These are phyloP conservation scores for Trichosporon sp. DNA, from an alignment of 1,284 basidiomycete species.

Conservation along the genomic window DNA sequence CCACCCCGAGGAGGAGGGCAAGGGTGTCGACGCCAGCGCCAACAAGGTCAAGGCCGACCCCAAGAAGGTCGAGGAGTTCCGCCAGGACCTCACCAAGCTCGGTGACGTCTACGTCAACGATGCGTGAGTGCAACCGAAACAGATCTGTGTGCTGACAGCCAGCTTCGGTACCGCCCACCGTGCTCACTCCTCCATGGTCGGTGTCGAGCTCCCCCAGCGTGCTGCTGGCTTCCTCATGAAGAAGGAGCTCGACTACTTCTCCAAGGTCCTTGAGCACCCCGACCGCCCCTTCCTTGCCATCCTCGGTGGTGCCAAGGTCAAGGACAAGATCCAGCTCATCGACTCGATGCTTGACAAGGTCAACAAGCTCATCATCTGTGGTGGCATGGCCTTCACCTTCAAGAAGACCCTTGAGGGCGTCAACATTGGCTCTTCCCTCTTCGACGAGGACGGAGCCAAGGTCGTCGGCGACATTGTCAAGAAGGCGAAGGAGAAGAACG, in stretches of 20 bases:
- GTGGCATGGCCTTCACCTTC: conserved; percentile 99
- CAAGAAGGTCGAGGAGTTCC: conserved; percentile 78
- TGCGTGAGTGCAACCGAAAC: conserved; percentile 59
- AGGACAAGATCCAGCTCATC: conserved; percentile 98
- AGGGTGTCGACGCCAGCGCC: conserved; percentile 76
- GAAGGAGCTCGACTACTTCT: conserved; percentile 98
- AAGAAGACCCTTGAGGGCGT: conserved; percentile 89
- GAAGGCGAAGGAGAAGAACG: conserved; percentile 91
- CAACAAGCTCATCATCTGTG: conserved; percentile 93
- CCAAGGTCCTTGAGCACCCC: conserved; percentile 92
- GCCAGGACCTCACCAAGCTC: conserved; percentile 82
- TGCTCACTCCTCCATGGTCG: conserved; percentile 98
- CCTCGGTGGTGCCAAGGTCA: conserved; percentile 97
- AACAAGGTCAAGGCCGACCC: conserved; percentile 91
- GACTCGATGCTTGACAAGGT: conserved; percentile 99
- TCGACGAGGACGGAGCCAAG: conserved; percentile 84
- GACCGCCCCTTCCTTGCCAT: conserved; percentile 97
- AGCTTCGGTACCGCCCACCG: conserved; percentile 95
- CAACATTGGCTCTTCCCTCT: conserved; percentile 91
- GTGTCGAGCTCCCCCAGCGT: conserved; percentile 87
- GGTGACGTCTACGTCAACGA: conserved; percentile 99
- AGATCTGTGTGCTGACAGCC: conserved; percentile 11
- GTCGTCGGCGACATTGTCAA: conserved; percentile 83
- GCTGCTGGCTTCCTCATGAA: conserved; percentile 97
- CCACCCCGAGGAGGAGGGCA: conserved; percentile 98